A percentile compares a stretch with the other conserved stretches of the same genome.
These are phyloP conservation scores for Stellera chamaejasme DNA, from an alignment of 345 rosid species.

Conservation along the genomic window DNA sequence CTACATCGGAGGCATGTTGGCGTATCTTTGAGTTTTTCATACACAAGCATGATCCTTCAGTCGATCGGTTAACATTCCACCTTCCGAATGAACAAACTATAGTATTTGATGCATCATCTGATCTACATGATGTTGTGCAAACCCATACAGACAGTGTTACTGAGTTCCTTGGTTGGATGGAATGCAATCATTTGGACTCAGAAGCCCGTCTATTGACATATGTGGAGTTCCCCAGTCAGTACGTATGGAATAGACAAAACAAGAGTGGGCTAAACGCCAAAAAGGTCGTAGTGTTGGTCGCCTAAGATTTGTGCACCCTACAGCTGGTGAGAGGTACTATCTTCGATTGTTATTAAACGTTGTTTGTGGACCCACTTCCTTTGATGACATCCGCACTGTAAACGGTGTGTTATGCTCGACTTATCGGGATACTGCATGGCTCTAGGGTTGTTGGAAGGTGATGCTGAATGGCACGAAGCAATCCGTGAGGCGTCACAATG, in stretches of 20 bases:
- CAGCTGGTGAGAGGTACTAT: too few species aligned
- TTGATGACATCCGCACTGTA: not conserved
- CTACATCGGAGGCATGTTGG: not conserved
- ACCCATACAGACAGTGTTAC: too few species aligned
- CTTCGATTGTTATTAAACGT: too few species aligned
- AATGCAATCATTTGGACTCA: not conserved
- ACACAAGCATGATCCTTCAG: not conserved
- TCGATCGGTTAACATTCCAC: not conserved
- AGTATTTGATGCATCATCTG: too few species aligned
- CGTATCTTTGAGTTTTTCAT: not conserved
- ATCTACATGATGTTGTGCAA: too few species aligned
- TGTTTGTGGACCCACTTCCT: not conserved
- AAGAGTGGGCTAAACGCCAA: not conserved
- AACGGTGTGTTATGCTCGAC: not conserved
- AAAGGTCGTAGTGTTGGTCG: not conserved
- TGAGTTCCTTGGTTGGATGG: not conserved
- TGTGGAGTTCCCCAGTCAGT: not conserved
- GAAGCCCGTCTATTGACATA: not conserved
- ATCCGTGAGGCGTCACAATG: not conserved
- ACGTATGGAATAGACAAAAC: not conserved
- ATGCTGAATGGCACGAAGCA: not conserved
- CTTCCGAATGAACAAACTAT: not conserved
- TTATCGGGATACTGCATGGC: not conserved
- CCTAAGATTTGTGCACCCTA: too few species aligned
- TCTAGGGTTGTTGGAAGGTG: not conserved